These are phyloP conservation scores for Zoysia matrella DNA, from an alignment of 202 grass and related monocot genomes.

Conservation along the genomic window DNA sequence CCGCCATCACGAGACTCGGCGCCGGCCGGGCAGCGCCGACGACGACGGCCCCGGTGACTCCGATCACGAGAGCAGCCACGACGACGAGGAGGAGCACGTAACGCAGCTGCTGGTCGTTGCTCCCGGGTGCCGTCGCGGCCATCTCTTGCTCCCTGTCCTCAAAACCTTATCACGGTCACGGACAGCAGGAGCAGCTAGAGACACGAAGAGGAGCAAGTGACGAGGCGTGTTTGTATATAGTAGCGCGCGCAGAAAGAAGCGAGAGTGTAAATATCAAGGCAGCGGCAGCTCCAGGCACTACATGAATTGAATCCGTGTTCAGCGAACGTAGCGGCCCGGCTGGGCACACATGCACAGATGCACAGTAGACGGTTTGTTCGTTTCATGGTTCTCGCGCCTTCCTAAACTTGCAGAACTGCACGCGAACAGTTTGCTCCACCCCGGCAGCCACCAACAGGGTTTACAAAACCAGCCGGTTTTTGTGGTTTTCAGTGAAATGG, in stretches of 20 bases:
- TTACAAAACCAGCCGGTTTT: no score
- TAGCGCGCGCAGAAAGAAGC: no score
- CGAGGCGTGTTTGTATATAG: no score
- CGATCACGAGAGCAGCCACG: background rate
- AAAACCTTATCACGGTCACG: background rate
- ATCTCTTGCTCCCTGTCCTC: background rate
- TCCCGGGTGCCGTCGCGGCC: background rate
- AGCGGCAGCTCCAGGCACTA: background rate
- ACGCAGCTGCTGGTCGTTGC: background rate
- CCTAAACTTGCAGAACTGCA: constrained; percentile 19
- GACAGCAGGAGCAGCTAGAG: no score
- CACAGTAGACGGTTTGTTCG: constrained; percentile 40
- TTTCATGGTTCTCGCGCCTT: constrained; percentile 36
- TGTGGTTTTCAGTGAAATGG: no score
- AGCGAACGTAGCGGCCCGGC: background rate
- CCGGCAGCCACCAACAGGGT: no score
- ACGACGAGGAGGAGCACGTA: constrained; percentile 5
- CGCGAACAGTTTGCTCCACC: no score
- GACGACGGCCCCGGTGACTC: background rate
- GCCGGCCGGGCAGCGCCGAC: constrained; percentile 9
- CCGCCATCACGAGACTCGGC: background rate
- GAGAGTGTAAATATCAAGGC: no score
- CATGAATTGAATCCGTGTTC: background rate
- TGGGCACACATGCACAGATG: background rate
- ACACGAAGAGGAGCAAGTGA: no score